Base-by-base conservation (phyloP, 2,329 filamentous ascomycete genomes). In the Cladophialophora carrionii region DNA sequence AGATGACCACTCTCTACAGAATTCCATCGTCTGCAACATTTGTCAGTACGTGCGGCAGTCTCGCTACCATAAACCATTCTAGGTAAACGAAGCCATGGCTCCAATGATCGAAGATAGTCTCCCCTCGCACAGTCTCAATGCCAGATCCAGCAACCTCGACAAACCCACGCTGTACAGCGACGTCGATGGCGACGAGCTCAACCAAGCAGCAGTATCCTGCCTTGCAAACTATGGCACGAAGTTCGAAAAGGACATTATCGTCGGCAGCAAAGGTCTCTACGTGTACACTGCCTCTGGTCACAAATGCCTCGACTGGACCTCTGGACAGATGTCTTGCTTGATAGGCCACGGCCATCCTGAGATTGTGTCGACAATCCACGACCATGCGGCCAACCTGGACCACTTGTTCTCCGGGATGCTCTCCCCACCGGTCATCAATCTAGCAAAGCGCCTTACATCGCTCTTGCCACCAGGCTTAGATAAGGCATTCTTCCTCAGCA, bases 341-440 rank as follows among this genome's bases (percentile, higher is more conserved):
- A 75, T 88, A 1, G 85, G 85, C 7, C 85, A 88, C 70, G 81
- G 80, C 0, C 81, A 87, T 69, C 82, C 83, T 0, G 84, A 88
- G 65, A 82, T 88, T 57, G 84, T 87, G 26, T 74, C 83, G 58
- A 81, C 81, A 0, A 81, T 87, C 29, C 69, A 75, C 22, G 73
- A 81, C 1, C 79, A 85, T 69, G 82, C 82, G 12, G 77, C 75
- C 2, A 72, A 81, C 6, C 80, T 88, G 5, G 85, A 88, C 68
- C 85, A 88, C 69, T 78, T 87, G 8, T 83, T 86, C 74, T 84
- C 80, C 26, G 81, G 81, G 60, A 88, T 88, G 85, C 73, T 87
- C 2, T 83, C 80, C 1, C 80, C 80, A 1, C 85, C 85, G 0
- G 86, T 88, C 0, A 76, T 88, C 17, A 76, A 79, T n/a, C 78